Evolutionary conservation across 495 filamentous ascomycete species (phyloP), one percentile per base, ranked within the genome.

Genomic region (Penicillium pancosmium): DNA sequence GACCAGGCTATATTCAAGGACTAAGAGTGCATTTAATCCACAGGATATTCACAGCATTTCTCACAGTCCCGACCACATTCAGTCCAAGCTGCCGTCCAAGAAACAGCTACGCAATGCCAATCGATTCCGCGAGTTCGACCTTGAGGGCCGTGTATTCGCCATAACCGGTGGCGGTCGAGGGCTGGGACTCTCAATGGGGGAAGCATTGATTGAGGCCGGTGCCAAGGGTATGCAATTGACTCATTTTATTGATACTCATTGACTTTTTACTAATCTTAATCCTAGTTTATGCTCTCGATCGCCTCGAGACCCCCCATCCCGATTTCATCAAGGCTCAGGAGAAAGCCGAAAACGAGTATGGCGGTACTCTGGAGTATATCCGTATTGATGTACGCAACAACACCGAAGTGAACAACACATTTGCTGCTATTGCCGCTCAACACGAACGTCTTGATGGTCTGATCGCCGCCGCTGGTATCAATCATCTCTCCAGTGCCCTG

Each of bases 401-500:
- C n/a, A 53, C 65, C 2, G 68, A 79, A 25, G 78, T 91, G 3
- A 80, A 89, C 62, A 55, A 58, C 38, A 66, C 80, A 16, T 82
- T 90, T 34, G 71, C 68, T 10, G 54, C 64, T 4, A 89, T 91
- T 58, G 83, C 84, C 0, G 68, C 73, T 4, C 71, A 80, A 51
- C 65, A 86, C 57, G 50, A 77, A 36, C 81, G 86, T 4, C 62
- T 94, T 13, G 90, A 94, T 66, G 91, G 91, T 1, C 71, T 94
- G 31, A 84, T 95, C 59, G 90, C 90, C n/a, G 90, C 90, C 11
- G 91, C 90, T 3, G 88, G 88, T 7, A 87, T 91, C 65, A 88
- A 92, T 70, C 87, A 92, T 67, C 86, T 91, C 63, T 86, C 86
- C 9, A 67, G 80, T 5, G 87, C 89, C 1, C 74, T 91, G 52